These are phyloP conservation scores for Zasmidium angulare DNA, from an alignment of 2,329 filamentous ascomycete species.

Conservation along the genomic window DNA sequence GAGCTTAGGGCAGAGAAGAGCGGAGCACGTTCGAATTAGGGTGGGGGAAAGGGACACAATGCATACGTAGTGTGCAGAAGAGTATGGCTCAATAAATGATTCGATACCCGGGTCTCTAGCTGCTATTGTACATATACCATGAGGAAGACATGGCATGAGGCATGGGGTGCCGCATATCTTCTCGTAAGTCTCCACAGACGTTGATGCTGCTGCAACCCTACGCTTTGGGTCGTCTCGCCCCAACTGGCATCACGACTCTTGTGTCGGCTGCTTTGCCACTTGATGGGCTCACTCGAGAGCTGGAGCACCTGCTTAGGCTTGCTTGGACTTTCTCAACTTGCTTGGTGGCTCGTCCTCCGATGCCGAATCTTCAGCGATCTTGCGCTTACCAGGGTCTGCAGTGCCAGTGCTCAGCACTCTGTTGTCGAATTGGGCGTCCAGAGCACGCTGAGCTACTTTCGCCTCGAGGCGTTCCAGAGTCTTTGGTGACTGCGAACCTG, in stretches of 20 bases:
- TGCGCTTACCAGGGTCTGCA: slow-evolving; percentile 22
- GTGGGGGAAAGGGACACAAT: slow-evolving; percentile 4
- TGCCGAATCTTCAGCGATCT: slow-evolving; percentile 4
- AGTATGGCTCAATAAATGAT: not conserved
- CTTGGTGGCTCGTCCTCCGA: not conserved
- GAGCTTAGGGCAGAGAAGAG: slow-evolving; percentile 85
- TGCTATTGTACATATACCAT: slow-evolving; percentile 28
- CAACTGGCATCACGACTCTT: not conserved
- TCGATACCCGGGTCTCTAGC: not conserved
- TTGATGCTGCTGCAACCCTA: not conserved
- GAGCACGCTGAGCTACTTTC: too few relatives aligned
- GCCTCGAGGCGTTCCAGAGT: too few relatives aligned
- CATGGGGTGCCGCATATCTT: not conserved
- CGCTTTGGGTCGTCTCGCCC: not conserved
- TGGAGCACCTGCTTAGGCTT: not conserved
- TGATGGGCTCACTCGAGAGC: too few relatives aligned
- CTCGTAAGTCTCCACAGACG: not conserved
- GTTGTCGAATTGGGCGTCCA: not conserved
- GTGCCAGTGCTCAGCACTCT: not conserved
- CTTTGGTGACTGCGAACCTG: too few relatives aligned
- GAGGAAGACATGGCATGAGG: slow-evolving; percentile 1
- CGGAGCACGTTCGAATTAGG: slow-evolving; percentile 79
- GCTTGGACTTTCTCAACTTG: not conserved
- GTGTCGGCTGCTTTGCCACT: too few relatives aligned
- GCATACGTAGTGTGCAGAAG: not conserved